Evolutionary conservation across 2,329 filamentous ascomycete species (phyloP).

Genomic region (Cadophora gregata): DNA sequence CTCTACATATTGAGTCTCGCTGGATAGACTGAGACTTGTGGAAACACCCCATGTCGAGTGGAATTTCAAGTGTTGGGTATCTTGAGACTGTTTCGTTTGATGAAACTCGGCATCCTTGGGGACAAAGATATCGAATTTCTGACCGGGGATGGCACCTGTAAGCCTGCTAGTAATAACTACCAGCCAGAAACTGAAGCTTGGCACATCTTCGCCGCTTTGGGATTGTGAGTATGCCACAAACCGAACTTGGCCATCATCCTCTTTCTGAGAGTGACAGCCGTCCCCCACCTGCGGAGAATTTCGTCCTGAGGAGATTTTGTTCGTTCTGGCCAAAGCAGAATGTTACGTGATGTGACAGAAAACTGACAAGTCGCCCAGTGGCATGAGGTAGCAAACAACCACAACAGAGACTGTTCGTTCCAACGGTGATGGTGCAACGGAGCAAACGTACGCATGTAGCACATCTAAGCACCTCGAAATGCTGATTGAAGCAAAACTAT

Average conservation of each 20-base stretch:
- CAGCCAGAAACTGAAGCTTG: constrained; percentile 2
- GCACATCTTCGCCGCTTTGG: constrained; percentile 18
- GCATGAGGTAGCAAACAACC: constrained; percentile 40
- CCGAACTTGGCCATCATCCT: constrained; percentile 25
- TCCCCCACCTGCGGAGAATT: constrained; percentile 29
- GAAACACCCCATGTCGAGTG: constrained; percentile 27
- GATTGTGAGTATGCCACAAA: constrained; percentile 29
- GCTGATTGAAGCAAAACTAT: constrained; percentile 1
- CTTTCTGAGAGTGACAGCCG: constrained; percentile 31
- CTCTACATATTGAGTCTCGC: constrained; percentile 22
- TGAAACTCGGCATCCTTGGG: constrained; percentile 34
- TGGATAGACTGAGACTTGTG: constrained; percentile 32
- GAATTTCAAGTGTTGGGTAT: constrained; percentile 30
- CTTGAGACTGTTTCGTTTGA: constrained; percentile 34
- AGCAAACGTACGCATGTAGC: constrained; percentile 35
- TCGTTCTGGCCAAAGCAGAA: constrained; percentile 33
- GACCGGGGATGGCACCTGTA: constrained; percentile 3
- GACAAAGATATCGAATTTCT: constrained; percentile 34
- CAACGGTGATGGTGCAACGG: constrained; percentile 36
- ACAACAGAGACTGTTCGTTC: constrained; percentile 29
- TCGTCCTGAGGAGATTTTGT: constrained; percentile 28
- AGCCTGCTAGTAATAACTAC: not conserved
- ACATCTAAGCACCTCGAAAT: constrained; percentile 22
- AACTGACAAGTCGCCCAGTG: constrained; percentile 29
- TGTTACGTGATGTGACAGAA: constrained; percentile 37